Evolutionary conservation across 2,329 filamentous ascomycete species (phyloP).

Genomic region (Aspergillus ustus): DNA sequence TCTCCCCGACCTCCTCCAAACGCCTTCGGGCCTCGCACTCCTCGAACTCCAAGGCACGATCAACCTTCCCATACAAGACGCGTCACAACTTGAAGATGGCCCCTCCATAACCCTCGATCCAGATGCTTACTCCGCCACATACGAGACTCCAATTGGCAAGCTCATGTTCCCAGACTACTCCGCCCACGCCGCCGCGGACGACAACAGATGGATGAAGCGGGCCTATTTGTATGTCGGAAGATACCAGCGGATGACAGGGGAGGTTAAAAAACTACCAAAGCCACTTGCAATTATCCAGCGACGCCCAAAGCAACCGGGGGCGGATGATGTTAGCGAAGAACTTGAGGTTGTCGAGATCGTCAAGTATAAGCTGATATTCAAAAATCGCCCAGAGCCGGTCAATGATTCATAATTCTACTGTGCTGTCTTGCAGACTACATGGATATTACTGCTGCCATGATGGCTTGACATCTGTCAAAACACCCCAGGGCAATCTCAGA

Average conservation of each 20-base stretch:
- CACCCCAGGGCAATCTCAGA: background rate
- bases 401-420: conserved; percentile 44
- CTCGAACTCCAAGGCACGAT: conserved; percentile 92
- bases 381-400: conserved; percentile 82
- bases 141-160: conserved; percentile 66
- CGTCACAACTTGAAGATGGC: conserved; percentile 37
- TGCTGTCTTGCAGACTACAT: background rate
- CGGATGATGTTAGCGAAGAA: conserved; percentile 35
- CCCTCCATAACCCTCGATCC: conserved; percentile 23
- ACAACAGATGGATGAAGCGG: conserved; percentile 83
- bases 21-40: conserved; percentile 84
- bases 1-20: conserved; percentile 82
- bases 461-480: background rate
- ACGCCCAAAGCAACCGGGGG: conserved; percentile 37
- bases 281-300: conserved; percentile 78
- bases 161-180: conserved; percentile 79
- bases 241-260: conserved; percentile 86
- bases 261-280: conserved; percentile 82
- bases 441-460: background rate
- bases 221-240: conserved; percentile 87
- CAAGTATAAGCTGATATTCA: conserved; percentile 85
- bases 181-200: conserved; percentile 52
- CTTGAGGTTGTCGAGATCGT: conserved; percentile 88
- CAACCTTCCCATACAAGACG: conserved; percentile 65
- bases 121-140: conserved; percentile 23